Conservation (phyloP, 345 rosid genomes). For the Populus euphratica region DNA sequence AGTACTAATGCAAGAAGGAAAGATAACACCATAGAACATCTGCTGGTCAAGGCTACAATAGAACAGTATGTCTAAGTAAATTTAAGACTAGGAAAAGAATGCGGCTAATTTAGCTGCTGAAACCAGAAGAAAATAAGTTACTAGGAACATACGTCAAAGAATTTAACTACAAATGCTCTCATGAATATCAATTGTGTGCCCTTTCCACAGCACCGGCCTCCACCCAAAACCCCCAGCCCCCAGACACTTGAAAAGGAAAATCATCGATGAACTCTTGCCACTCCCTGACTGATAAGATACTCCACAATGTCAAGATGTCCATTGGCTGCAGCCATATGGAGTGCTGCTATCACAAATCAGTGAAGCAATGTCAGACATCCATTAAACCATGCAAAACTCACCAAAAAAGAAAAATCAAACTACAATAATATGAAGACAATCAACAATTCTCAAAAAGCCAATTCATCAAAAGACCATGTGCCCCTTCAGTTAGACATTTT, state of each 20-base stretch:
- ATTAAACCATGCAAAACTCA: not conserved
- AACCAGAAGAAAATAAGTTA: not conserved
- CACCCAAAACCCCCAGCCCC: not conserved
- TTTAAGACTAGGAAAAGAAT: not conserved
- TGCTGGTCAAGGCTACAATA: not conserved
- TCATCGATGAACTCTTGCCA: slow-evolving; percentile 40
- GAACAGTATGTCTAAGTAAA: not conserved
- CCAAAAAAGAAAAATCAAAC: not conserved
- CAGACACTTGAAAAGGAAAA: not conserved
- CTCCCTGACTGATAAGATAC: slow-evolving; percentile 64
- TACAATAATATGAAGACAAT: not conserved
- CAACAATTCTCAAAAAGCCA: not conserved
- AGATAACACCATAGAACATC: not conserved
- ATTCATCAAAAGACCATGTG: not conserved
- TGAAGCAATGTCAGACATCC: not conserved
- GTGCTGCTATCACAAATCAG: slow-evolving; percentile 44
- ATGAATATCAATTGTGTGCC: not conserved
- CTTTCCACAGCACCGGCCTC: not conserved
- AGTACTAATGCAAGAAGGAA: not conserved
- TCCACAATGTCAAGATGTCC: slow-evolving; percentile 69
- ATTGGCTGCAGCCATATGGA: slow-evolving; percentile 95
- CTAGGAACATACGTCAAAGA: not conserved
- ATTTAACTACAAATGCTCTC: not conserved
- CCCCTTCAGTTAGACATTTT: not conserved
- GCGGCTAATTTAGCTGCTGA: not conserved